These are phyloP conservation scores for Mrakia gelida DNA, from an alignment of 768 basidiomycete genomes.

Conservation along the genomic window DNA sequence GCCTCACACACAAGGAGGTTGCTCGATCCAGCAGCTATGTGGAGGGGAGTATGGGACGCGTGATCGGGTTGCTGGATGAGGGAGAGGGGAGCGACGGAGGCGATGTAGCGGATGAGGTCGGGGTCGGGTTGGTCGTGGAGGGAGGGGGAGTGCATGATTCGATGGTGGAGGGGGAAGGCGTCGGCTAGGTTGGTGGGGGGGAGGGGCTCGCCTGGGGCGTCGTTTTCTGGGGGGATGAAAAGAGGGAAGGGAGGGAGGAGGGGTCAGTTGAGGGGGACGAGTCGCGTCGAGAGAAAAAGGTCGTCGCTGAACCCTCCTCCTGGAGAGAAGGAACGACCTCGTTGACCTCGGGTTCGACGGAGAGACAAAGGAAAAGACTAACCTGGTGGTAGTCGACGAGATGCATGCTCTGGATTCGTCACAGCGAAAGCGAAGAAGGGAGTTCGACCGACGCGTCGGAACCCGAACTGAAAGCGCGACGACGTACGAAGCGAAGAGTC, in stretches of 20 bases:
- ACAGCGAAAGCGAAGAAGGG: conserved; percentile 13
- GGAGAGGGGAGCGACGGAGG: neutral
- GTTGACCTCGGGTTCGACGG: too few relatives aligned
- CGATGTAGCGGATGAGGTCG: conserved; percentile 6
- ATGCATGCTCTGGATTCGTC: neutral
- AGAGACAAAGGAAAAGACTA: neutral
- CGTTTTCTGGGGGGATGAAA: neutral
- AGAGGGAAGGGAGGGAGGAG: neutral
- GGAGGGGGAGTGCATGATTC: conserved; percentile 13
- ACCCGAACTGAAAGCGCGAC: neutral
- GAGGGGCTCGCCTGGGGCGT: neutral
- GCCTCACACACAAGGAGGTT: neutral
- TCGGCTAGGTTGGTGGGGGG: neutral
- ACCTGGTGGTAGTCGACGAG: conserved; percentile 10
- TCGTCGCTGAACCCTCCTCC: too few relatives aligned
- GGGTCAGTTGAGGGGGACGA: too few relatives aligned
- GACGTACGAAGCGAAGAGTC: neutral
- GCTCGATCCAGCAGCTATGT: neutral
- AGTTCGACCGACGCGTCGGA: neutral
- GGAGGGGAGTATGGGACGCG: neutral
- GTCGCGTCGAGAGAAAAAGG: too few relatives aligned
- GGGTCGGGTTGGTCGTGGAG: conserved; percentile 8
- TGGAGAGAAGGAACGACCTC: too few relatives aligned
- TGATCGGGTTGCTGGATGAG: neutral
- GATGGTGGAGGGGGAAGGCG: conserved; percentile 16